Conservation (phyloP, 768 basidiomycete genomes). For the Neoboletus subvelutipes region DNA sequence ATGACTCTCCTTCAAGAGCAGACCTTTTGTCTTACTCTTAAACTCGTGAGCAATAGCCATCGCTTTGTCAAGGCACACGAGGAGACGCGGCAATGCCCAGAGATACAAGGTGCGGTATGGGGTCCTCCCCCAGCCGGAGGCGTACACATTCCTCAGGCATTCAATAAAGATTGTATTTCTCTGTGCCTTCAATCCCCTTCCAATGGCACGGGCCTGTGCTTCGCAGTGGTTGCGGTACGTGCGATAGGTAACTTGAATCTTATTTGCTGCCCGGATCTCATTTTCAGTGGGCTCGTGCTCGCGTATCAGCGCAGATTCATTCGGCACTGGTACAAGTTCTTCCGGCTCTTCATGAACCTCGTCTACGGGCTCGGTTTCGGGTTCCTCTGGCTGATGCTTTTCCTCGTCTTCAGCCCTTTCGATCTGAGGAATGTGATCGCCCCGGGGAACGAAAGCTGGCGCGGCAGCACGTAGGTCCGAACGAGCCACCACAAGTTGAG, state of each 20-base stretch:
- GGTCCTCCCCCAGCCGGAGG: conserved; percentile 28
- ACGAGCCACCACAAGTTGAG: conserved; percentile 14
- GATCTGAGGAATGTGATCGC: neutral
- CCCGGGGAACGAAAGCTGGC: conserved; percentile 16
- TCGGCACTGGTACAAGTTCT: conserved; percentile 5
- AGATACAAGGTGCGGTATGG: conserved; percentile 40
- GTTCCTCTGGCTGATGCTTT: neutral
- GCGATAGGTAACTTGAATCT: conserved; percentile 23
- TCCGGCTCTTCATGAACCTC: conserved; percentile 15
- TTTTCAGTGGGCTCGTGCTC: conserved; percentile 24
- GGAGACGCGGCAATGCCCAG: conserved; percentile 39
- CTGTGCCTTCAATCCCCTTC: conserved; percentile 23
- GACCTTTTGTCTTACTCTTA: conserved; percentile 36
- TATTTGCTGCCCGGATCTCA: conserved; percentile 26
- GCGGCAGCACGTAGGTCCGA: conserved; percentile 14
- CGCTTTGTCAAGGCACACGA: conserved; percentile 41
- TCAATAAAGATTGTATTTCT: conserved; percentile 24
- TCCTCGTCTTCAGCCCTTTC: no score
- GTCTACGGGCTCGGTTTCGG: conserved; percentile 3
- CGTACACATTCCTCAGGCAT: conserved; percentile 30
- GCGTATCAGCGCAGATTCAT: conserved; percentile 16
- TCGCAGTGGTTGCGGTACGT: conserved; percentile 3
- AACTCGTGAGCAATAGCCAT: conserved; percentile 22
- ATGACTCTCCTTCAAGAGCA: conserved; percentile 29
- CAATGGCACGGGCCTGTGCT: conserved; percentile 8